These are phyloP conservation scores for Candolleomyces eurysporus DNA, from an alignment of 768 basidiomycete genomes.

Conservation along the genomic window DNA sequence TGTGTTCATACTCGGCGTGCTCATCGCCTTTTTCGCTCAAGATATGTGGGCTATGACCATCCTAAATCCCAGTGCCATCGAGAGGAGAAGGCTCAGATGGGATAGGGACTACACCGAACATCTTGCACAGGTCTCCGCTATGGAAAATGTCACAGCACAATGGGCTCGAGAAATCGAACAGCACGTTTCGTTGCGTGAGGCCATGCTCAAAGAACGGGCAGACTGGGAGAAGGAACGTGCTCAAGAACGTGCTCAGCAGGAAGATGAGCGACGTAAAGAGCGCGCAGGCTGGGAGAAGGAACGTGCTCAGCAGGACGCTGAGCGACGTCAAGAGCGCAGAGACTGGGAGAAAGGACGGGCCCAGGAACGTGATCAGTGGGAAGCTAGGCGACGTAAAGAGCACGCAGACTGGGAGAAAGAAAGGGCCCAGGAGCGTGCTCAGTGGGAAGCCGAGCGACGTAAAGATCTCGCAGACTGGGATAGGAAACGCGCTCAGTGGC, in stretches of 20 bases:
- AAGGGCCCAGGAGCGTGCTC: no score
- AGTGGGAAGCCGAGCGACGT: no score
- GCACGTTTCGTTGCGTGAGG: neutral
- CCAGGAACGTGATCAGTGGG: no score
- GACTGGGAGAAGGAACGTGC: neutral
- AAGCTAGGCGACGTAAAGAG: no score
- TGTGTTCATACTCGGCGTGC: neutral
- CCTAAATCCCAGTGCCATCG: neutral
- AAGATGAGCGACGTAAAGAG: no score
- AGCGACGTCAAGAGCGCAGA: no score
- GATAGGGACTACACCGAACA: neutral
- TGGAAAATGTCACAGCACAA: neutral
- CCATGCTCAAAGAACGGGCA: neutral
- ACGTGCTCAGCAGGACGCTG: no score
- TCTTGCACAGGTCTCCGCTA: neutral
- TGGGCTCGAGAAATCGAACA: neutral
- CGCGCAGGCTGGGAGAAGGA: no score
- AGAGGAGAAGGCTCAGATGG: neutral
- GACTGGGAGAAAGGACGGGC: no score
- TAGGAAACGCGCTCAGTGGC: neutral
- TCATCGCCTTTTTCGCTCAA: neutral
- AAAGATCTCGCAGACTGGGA: no score
- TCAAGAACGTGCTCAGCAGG: no score
- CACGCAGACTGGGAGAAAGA: no score
- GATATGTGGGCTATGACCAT: neutral